Base-by-base conservation (phyloP, 495 filamentous ascomycete genomes). In the Melanomma pulvis-pyrius region DNA sequence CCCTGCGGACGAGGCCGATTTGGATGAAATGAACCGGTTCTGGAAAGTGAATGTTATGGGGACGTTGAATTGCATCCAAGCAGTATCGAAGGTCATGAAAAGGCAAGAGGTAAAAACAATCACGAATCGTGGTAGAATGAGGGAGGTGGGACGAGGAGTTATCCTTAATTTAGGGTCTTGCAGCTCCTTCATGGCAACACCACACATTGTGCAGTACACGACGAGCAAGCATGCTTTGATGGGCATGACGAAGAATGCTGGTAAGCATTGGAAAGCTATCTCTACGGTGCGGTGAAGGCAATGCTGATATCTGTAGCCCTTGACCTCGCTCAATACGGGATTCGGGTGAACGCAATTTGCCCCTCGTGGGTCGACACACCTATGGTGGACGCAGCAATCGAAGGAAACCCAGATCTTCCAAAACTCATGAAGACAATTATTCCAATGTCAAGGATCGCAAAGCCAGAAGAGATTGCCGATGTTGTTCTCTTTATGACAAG, bases 211-310 rank as follows among this genome's bases (percentile, higher is more conserved):
- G 13, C 52, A 29, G 29, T 55, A 55, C 19, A 55, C 52, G 13
- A 29, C 52, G 5, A 21, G 22, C 25, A 55, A 55, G 25, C 52
- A 55, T 32, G 52, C 26, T 6, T 6, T 55, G 4, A 29, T 36
- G 25, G 52, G 26, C 6, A 55, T 55, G n/a, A 55, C 52, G 1
- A 55, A 55, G n/a, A 55, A 29, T 34, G 52, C 52, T 9, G 52
- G 52, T 55, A 29, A 32, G 52, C 28, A 4, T 11, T 21, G 7
- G 17, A 25, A 29, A 7, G 17, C 7, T n/a, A 9, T 49, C 46
- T 17, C 8, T 9, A 17, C 17, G 8, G n/a, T 21, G 6, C 26
- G 7, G 8, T 15, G 21, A 25, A 25, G 2, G 9, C 24, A 5
- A 9, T 22, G 12, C 25, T n/a, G 25, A 25, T 29, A 17, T 53